Conservation (phyloP, 306 rosid genomes). For the Glycine tomentella region DNA sequence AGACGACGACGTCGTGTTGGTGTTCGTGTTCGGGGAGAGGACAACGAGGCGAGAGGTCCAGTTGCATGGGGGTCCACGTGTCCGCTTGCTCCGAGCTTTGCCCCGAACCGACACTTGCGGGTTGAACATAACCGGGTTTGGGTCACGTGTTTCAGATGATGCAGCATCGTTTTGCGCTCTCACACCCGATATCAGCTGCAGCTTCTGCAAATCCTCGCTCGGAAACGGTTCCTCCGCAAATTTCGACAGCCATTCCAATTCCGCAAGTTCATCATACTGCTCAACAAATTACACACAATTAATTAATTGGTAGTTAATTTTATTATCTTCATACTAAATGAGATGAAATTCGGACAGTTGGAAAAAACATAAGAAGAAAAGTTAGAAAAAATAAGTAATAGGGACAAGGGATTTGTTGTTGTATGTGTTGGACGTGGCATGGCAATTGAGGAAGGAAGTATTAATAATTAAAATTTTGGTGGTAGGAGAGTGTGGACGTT, state of each 20-base stretch:
- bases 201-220: slow-evolving; percentile 76
- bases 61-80: slow-evolving; percentile 79
- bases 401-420: slow-evolving; percentile 23
- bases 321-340: neutral
- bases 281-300: neutral
- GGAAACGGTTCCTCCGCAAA: slow-evolving; percentile 88
- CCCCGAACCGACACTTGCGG: slow-evolving; percentile 72
- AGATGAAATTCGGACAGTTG: neutral
- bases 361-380: neutral
- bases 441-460: neutral
- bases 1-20: slow-evolving; percentile 15
- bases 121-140: slow-evolving; percentile 47
- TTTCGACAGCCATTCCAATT: slow-evolving; percentile 92
- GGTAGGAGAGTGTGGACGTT: neutral
- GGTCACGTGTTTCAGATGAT: slow-evolving; percentile 44
- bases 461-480: neutral
- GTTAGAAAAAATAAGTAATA: neutral
- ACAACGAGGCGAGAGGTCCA: slow-evolving; percentile 83
- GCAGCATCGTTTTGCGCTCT: slow-evolving; percentile 55
- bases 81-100: slow-evolving; percentile 90
- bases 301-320: neutral
- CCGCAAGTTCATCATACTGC: slow-evolving; percentile 75
- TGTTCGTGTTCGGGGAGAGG: slow-evolving; percentile 49
- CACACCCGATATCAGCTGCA: slow-evolving; percentile 78
- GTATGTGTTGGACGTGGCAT: slow-evolving; percentile 27